Evolutionary conservation across 2,329 filamentous ascomycete species (phyloP).

Genomic region (Pseudogymnoascus sp.): DNA sequence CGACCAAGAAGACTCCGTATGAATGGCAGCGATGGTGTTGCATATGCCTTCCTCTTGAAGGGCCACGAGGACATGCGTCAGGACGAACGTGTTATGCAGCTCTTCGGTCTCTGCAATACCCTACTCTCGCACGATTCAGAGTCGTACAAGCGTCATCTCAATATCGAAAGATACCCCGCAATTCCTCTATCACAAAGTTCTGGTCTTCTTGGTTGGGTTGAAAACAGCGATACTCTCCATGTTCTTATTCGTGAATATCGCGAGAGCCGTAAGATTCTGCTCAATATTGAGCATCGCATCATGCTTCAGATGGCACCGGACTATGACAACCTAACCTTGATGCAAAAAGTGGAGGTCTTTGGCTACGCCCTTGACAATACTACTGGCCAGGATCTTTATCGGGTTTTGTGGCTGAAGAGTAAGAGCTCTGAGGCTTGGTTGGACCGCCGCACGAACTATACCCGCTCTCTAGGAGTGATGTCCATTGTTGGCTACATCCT

Average conservation of each 20-base stretch:
- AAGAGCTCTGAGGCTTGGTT: constrained; percentile 98
- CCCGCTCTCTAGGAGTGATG: constrained; percentile 94
- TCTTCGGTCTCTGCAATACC: constrained; percentile 96
- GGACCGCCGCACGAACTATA: constrained; percentile 97
- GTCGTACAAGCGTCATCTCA: constrained; percentile 93
- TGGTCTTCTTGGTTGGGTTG: constrained; percentile 91
- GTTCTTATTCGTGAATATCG: constrained; percentile 96
- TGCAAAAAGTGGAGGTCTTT: constrained; percentile 99
- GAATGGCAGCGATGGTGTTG: constrained; percentile 79
- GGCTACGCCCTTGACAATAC: constrained; percentile 99
- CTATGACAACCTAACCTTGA: constrained; percentile 95
- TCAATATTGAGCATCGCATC: constrained; percentile 98
- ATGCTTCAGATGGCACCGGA: constrained; percentile 99
- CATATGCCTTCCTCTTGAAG: constrained; percentile 87
- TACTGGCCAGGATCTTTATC: constrained; percentile 95
- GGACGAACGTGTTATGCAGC: constrained; percentile 98
- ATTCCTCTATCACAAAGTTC: constrained; percentile 96
- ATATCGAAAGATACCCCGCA: constrained; percentile 92
- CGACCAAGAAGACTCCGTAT: constrained; percentile 83
- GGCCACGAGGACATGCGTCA: constrained; percentile 99
- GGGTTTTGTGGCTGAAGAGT: constrained; percentile 96
- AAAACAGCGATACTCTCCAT: constrained; percentile 94
- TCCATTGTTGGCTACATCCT: constrained; percentile 99
- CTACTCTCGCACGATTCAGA: constrained; percentile 89
- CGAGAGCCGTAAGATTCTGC: constrained; percentile 90